Evolutionary conservation across 2,329 filamentous ascomycete species (phyloP).

Genomic region (Penicillium palitans): DNA sequence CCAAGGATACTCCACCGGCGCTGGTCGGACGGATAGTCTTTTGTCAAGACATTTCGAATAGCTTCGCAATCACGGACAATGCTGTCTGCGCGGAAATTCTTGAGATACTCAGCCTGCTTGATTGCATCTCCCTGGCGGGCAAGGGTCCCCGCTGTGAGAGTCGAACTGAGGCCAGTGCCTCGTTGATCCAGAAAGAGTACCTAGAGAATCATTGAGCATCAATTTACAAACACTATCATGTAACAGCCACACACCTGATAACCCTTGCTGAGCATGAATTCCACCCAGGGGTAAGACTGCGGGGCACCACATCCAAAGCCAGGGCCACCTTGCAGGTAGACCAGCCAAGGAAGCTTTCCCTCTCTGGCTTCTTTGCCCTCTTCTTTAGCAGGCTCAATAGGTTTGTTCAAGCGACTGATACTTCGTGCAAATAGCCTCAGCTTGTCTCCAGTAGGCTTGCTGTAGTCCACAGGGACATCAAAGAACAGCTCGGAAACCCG

Average conservation of each 20-base stretch:
- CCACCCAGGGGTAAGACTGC: conserved; percentile 70
- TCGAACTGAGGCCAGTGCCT: conserved; percentile 80
- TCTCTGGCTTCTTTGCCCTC: conserved; percentile 43
- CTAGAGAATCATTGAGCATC: conserved; percentile 22
- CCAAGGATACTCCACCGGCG: conserved; percentile 84
- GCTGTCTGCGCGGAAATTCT: conserved; percentile 82
- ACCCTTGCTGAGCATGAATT: conserved; percentile 70
- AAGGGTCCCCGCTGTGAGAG: conserved; percentile 73
- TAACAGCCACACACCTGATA: conserved; percentile 63
- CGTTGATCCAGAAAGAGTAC: conserved; percentile 84
- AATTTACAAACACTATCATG: background rate
- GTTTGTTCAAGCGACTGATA: conserved; percentile 59
- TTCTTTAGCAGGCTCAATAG: conserved; percentile 50
- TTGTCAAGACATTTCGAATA: conserved; percentile 72
- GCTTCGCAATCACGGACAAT: conserved; percentile 90
- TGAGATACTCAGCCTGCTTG: conserved; percentile 77
- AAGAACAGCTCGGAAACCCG: conserved; percentile 81
- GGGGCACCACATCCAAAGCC: conserved; percentile 75
- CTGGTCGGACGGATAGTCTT: conserved; percentile 66
- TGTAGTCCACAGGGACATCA: conserved; percentile 79
- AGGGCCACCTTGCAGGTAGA: conserved; percentile 84
- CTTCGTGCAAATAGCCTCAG: conserved; percentile 78
- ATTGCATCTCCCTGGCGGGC: conserved; percentile 61
- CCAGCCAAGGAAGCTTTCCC: conserved; percentile 56
- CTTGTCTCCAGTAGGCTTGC: conserved; percentile 58